Evolutionary conservation across 2,329 filamentous ascomycete species (phyloP).

Genomic region (Helminthosporium solani): DNA sequence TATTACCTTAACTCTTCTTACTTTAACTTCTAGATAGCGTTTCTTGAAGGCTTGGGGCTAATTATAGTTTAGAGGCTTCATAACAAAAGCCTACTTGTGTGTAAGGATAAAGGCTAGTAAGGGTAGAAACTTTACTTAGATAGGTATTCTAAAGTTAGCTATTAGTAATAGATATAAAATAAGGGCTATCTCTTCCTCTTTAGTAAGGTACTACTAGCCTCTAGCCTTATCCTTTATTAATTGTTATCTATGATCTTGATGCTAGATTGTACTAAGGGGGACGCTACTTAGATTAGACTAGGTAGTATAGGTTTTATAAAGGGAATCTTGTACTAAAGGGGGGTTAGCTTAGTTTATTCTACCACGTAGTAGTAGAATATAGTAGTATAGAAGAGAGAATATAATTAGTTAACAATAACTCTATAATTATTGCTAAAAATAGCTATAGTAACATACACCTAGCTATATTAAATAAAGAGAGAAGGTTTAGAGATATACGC

Average conservation of each 20-base stretch:
- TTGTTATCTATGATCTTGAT: conserved; percentile 17
- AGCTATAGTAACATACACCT: background rate
- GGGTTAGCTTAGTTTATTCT: conserved; percentile 12
- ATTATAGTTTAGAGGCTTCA: conserved; percentile 16
- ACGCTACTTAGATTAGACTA: conserved; percentile 6
- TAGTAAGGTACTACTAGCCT: conserved; percentile 31
- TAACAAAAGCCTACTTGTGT: conserved; percentile 7
- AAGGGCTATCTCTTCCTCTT: conserved; percentile 30
- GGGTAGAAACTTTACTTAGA: conserved; percentile 23
- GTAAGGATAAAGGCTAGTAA: conserved; percentile 17
- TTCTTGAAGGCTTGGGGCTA: conserved; percentile 11
- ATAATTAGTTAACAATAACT: background rate
- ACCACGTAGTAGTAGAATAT: background rate
- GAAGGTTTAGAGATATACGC: conserved; percentile 1
- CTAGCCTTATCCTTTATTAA: conserved; percentile 28
- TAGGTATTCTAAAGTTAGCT: conserved; percentile 14
- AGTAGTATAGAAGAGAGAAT: background rate
- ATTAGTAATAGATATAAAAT: conserved; percentile 18
- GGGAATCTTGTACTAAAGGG: conserved; percentile 9
- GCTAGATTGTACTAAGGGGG: conserved; percentile 24
- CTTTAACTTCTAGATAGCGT: background rate
- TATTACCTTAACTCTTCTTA: conserved; percentile 1
- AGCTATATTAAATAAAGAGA: background rate
- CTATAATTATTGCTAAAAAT: conserved; percentile 1
- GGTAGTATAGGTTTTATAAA: conserved; percentile 7